phyloP scores from a whole-genome alignment of 2,329 filamentous ascomycete species.

The Monosporascus sp. region DNA sequence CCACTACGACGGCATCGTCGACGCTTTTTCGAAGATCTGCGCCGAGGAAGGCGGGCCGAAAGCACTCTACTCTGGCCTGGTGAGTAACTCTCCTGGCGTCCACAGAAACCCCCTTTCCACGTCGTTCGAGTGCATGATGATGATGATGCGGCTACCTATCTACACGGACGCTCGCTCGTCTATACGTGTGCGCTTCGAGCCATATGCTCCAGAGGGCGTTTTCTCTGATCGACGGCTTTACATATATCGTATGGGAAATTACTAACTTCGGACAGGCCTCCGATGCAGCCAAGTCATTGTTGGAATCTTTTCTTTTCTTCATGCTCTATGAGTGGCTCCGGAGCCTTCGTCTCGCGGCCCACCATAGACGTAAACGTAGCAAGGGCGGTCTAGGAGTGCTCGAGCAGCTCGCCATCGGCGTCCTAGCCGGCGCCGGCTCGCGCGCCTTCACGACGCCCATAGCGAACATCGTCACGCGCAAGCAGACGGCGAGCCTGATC shows the following conservation, averaged over 20 bases:
- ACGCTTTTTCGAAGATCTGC: conserved; percentile 68
- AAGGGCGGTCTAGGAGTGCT: conserved; percentile 46
- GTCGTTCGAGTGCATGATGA: too few relatives aligned
- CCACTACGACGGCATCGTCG: conserved; percentile 60
- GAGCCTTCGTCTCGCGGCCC: conserved; percentile 5
- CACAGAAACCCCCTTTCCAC: too few relatives aligned
- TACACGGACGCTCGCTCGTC: too few relatives aligned
- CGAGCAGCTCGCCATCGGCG: conserved; percentile 70
- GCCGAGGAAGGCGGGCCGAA: conserved; percentile 60
- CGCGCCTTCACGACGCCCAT: conserved; percentile 75
- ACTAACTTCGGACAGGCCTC: conserved; percentile 3
- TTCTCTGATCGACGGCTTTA: too few relatives aligned
- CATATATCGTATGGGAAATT: too few relatives aligned
- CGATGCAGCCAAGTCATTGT: conserved; percentile 61
- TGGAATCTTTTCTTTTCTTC: conserved; percentile 83
- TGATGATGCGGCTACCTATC: too few relatives aligned
- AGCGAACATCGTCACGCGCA: conserved; percentile 74
- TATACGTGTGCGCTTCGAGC: neutral
- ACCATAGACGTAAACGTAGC: conserved; percentile 13
- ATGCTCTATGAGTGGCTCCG: conserved; percentile 62
- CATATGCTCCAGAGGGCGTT: neutral
- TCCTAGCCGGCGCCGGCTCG: conserved; percentile 67
- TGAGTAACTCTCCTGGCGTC: conserved; percentile 25
- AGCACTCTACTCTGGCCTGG: conserved; percentile 65
- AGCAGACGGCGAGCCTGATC: conserved; percentile 59